These are phyloP conservation scores for Dothidotthia symphoricarpi DNA, from an alignment of 2,329 filamentous ascomycete species.

Conservation along the genomic window DNA sequence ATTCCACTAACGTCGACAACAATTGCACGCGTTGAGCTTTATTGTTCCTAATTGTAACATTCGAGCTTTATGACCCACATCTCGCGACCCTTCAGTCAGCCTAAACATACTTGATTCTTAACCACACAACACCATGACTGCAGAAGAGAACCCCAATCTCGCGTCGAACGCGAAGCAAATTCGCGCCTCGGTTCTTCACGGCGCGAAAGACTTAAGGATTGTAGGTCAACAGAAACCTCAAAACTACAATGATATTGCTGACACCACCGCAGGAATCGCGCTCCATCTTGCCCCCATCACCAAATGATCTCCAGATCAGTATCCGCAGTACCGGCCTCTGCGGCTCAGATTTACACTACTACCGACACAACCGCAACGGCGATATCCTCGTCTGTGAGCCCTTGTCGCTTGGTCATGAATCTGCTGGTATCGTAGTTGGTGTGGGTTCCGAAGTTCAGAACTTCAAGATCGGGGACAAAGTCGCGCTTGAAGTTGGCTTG, in stretches of 20 bases:
- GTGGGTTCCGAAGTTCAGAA: slow-evolving; percentile 63
- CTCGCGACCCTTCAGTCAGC: too few species aligned
- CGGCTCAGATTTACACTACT: slow-evolving; percentile 79
- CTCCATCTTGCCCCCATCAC: slow-evolving; percentile 46
- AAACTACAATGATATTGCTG: not conserved
- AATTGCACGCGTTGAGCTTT: not conserved
- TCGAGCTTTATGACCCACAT: too few species aligned
- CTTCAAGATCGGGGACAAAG: slow-evolving; percentile 72
- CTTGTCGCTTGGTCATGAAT: slow-evolving; percentile 77
- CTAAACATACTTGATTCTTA: too few species aligned
- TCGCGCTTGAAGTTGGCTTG: slow-evolving; percentile 89
- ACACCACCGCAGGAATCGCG: slow-evolving; percentile 54
- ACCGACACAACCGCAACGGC: slow-evolving; percentile 80
- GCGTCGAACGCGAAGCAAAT: slow-evolving; percentile 39
- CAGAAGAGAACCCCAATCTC: slow-evolving; percentile 19
- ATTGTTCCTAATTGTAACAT: too few species aligned
- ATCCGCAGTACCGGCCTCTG: slow-evolving; percentile 68
- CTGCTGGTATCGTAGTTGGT: slow-evolving; percentile 73
- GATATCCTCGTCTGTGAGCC: slow-evolving; percentile 79
- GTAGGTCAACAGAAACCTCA: slow-evolving; percentile 41
- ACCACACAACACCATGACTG: slow-evolving; percentile 16
- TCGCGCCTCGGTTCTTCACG: slow-evolving; percentile 58
- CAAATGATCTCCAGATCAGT: slow-evolving; percentile 61
- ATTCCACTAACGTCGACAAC: not conserved
- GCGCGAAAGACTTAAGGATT: slow-evolving; percentile 59